Base-by-base conservation (phyloP, 108 stramenopile genomes). In the Cyclotella choctawhatcheeana region DNA sequence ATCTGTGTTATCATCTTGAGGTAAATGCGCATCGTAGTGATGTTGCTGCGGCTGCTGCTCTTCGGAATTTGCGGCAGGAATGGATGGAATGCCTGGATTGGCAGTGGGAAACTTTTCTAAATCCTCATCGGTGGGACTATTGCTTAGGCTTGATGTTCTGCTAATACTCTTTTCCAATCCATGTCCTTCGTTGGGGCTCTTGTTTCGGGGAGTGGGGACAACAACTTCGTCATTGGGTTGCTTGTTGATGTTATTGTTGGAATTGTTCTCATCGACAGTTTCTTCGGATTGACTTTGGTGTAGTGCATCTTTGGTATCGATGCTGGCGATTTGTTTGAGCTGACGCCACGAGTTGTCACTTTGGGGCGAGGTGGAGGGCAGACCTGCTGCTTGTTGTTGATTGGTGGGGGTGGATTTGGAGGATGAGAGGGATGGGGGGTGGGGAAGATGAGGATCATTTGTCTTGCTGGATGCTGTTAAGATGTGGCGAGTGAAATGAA, bases 301-400 rank as follows among this genome's bases (percentile, higher is more conserved):
- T 12, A 56, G n/a, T 1, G 10, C 25, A 5, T 60, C 59, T 40
- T 60, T 60, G 59, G 35, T 60, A 14, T 64, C 63, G 29, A 64
- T 44, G 45, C 63, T 64, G 43, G 63, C 63, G 20, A 64, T 64
- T 45, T 64, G 44, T 64, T 47, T 24, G 18, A 64, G 63, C 31
- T 64, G 63, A 16, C 34, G 43, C 63, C 63, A 64, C 45, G 63
- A 64, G 44, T 30, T 34, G 29, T 64, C 63, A 26, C 24, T 27
- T 27, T 45, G 63, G 63, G 29, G 31, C 1, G 45, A 48, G 47
- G 8, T 61, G 60, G 24, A 0, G 56, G 25, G 56, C 30, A 5
- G 21, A 6, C n/a, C n/a, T n/a, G 59, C 8, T 31, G 55, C 14
- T 56, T 56, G 55, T 31, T 43, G 40, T 35, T 18, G 5, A 5